Percentiles rank a stretch among this genome's conserved stretches.
Conservation (phyloP, 371 early-diverging fungal genomes). For the Dichotomocladium elegans region DNA sequence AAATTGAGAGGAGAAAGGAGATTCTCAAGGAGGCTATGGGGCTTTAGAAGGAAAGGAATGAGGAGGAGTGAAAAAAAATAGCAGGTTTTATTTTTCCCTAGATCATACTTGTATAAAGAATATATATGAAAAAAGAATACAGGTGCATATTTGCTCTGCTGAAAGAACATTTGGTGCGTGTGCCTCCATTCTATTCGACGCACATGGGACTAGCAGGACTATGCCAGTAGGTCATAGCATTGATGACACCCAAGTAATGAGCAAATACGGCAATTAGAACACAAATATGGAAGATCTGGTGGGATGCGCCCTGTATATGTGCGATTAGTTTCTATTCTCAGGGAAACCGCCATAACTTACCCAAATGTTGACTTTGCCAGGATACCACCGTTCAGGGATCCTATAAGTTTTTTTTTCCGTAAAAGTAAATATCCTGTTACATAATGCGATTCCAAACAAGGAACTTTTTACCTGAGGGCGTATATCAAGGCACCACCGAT, state of each 20-base stretch:
- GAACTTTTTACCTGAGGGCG: conserved; percentile 46
- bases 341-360: conserved; percentile 33
- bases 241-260: conserved; percentile 78
- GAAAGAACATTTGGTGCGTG: too few species aligned
- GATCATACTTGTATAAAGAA: not conserved
- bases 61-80: not conserved
- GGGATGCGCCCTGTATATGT: conserved; percentile 61
- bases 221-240: conserved; percentile 61
- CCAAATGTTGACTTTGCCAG: conserved; percentile 57
- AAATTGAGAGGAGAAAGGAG: conserved; percentile 39
- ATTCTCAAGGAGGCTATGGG: conserved; percentile 41
- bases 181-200: too few species aligned
- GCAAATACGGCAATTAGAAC: conserved; percentile 75
- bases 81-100: not conserved
- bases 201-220: conserved; percentile 8
- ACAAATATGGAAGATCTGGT: conserved; percentile 89
- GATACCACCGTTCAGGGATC: conserved; percentile 58
- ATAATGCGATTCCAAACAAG: not conserved
- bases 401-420: conserved; percentile 4
- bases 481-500: conserved; percentile 84
- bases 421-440: too few species aligned
- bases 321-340: not conserved
- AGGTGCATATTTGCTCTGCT: too few species aligned
- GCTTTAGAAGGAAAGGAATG: conserved; percentile 15
- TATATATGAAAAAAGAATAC: too few species aligned